Evolutionary conservation across 148 eudicot genomes (phyloP), one percentile per base, ranked within the genome.

Genomic region (Spergularia marina): DNA sequence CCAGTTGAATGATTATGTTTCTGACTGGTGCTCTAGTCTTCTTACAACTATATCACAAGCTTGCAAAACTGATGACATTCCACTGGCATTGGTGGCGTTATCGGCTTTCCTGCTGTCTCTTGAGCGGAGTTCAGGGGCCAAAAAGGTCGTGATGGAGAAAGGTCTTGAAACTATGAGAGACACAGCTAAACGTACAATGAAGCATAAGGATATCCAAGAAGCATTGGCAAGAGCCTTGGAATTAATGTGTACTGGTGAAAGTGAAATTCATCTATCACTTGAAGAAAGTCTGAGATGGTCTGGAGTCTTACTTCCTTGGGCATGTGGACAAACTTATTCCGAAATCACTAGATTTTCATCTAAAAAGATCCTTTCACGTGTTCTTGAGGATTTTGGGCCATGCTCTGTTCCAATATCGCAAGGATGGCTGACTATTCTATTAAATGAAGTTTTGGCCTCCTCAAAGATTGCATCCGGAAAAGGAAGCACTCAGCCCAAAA

Each of bases 221-320:
- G 81, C 89, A 73, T 61, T 96, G 76, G 98, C 99, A 18, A 92
- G 89, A 81, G 94, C 94, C 61, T 82, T 96, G 55, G 98, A 92
- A 84, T 83, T 87, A 72, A 87, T 92, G 49, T 82, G 79, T 84
- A 80, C 88, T 7, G 75, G 84, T 73, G 90, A 89, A 52, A 65
- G 84, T 77, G 90, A 89, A 61, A 58, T 82, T 75, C 98, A 83
- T 80, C 85, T 96, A 72, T 89, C 98, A 73, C 89, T 92, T 74
- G 99, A 91, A 84, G 99, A 96, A 87, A 88, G 97, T 78, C 90
- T 89, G 74, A 91, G 84, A 78, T 96, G 99, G 99, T 89, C 99
- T 4, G 83, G 89, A 61, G 77, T 96, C 84, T 77, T 96, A 47
- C 83, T 96, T 82, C 79, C 89, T 62, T 96, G 98, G 99, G 86